Evolutionary conservation across 2,329 filamentous ascomycete genomes (phyloP).

Genomic region (Aspergillus japonicus): DNA sequence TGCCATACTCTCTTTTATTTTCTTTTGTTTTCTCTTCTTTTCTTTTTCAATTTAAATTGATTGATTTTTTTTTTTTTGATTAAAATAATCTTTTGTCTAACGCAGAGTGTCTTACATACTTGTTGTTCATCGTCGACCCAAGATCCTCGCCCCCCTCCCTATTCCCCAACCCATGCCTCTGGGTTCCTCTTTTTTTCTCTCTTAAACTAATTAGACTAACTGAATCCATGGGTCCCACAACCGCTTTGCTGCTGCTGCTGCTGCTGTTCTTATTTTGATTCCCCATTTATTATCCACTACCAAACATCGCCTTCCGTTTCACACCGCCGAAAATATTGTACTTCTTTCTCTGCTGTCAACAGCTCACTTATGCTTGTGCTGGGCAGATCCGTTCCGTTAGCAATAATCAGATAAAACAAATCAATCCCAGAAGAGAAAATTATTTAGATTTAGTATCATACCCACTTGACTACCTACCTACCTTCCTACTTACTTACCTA

Average conservation of each 20-base stretch:
- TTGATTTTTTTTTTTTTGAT: neutral
- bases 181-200: conserved; percentile 9
- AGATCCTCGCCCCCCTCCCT: neutral
- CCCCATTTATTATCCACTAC: neutral
- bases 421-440: neutral
- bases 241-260: neutral
- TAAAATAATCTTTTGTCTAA: neutral
- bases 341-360: neutral
- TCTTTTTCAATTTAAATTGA: neutral
- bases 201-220: too few species aligned
- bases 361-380: neutral
- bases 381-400: neutral
- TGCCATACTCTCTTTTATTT: conserved; percentile 3
- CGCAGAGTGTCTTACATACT: neutral
- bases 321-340: neutral
- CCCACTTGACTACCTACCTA: neutral
- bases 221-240: neutral
- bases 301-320: neutral
- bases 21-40: neutral
- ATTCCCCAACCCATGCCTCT: neutral
- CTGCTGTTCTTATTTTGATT: conserved; percentile 2
- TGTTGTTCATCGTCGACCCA: neutral
- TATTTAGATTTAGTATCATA: neutral
- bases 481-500: too few species aligned
- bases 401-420: neutral